phyloP scores from a whole-genome alignment of 129 eudicot genomes.

The Gnaphalium uliginosum region DNA sequence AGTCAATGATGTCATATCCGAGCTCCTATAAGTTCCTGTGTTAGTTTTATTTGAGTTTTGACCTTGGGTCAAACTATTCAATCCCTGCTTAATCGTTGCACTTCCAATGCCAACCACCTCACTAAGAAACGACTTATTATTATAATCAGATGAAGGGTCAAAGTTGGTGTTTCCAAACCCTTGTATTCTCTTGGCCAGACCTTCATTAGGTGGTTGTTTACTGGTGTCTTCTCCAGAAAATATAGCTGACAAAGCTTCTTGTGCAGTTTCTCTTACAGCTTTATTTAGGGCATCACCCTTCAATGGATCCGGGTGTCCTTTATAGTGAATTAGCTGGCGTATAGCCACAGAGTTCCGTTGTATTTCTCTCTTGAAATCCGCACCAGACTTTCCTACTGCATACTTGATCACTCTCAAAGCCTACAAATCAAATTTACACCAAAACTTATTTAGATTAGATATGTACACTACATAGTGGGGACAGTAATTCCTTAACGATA shows the following conservation, averaged over 20 bases:
- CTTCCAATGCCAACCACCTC: conserved; percentile 95
- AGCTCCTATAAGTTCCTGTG: conserved; percentile 77
- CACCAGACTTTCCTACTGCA: conserved; percentile 93
- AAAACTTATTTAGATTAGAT: background rate
- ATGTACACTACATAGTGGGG: background rate
- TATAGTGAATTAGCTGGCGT: conserved; percentile 81
- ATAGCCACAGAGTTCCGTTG: conserved; percentile 91
- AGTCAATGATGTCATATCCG: conserved; percentile 79
- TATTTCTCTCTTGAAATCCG: conserved; percentile 93
- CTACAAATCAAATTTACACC: conserved; percentile 39
- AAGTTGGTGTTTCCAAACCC: conserved; percentile 88
- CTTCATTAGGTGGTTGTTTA: conserved; percentile 67
- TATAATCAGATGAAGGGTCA: conserved; percentile 68
- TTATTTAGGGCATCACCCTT: conserved; percentile 91
- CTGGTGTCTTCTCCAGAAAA: conserved; percentile 76
- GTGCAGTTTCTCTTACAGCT: conserved; percentile 89
- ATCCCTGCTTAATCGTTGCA: conserved; percentile 79
- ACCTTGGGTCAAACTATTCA: conserved; percentile 66
- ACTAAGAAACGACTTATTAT: conserved; percentile 73
- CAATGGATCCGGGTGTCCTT: conserved; percentile 82
- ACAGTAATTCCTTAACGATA: background rate
- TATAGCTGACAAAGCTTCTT: conserved; percentile 85
- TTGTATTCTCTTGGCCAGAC: conserved; percentile 67
- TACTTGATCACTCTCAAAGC: conserved; percentile 90
- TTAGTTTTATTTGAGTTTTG: conserved; percentile 61